phyloP scores from a whole-genome alignment of 176 grass and related monocot species.

The Olyra latifolia region DNA sequence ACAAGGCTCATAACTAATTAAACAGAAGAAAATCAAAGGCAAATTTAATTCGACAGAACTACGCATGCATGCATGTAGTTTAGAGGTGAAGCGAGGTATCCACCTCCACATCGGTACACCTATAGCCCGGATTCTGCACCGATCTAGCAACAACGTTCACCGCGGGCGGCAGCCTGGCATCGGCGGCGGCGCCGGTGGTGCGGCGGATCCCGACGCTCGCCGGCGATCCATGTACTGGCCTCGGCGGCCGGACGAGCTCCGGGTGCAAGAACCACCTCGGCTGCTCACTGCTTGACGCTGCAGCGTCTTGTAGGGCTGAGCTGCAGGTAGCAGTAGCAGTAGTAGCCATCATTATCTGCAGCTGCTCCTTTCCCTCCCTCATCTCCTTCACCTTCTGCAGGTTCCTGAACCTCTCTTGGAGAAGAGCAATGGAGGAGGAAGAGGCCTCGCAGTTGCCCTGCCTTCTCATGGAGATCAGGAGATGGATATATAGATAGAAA shows the following conservation, averaged over 20 bases:
- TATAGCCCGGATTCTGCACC: conserved; percentile 20
- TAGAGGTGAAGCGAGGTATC: conserved; percentile 68
- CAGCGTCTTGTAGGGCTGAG: not conserved
- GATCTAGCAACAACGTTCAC: not conserved
- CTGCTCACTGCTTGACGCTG: not conserved
- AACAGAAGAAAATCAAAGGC: not conserved
- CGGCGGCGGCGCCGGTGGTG: not conserved
- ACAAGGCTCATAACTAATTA: not conserved
- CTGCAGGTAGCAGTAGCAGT: not conserved
- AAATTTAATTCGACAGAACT: not conserved
- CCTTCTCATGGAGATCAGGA: conserved; percentile 36
- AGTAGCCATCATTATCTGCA: not conserved
- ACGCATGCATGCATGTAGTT: not conserved
- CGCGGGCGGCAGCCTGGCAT: not conserved
- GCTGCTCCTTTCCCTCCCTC: conserved; percentile 52
- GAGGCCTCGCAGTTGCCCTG: conserved; percentile 1
- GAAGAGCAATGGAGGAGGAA: conserved; percentile 55
- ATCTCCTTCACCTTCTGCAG: conserved; percentile 59
- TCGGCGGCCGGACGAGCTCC: conserved; percentile 28
- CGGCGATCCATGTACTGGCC: not conserved
- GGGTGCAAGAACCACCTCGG: conserved; percentile 52
- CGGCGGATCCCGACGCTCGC: not conserved
- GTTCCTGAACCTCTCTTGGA: conserved; percentile 71
- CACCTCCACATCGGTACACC: conserved; percentile 39
- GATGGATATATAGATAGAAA: not conserved